Conservation (phyloP, 2,329 filamentous ascomycete species). For the Colletotrichum costaricense region DNA sequence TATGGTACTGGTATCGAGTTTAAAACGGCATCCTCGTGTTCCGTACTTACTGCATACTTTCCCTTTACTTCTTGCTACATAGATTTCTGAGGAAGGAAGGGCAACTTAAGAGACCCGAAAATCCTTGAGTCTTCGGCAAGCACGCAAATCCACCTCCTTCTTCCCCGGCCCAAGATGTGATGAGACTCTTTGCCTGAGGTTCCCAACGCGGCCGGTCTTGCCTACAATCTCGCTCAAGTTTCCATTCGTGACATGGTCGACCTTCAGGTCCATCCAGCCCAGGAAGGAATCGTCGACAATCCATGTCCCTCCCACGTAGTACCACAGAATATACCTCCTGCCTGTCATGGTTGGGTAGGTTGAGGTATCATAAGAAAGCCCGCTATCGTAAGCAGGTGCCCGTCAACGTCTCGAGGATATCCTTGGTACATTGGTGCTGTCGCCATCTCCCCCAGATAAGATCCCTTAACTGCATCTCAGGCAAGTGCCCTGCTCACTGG, state of each 20-base stretch:
- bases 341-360: background rate
- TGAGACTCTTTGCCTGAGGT: slow-evolving; percentile 1
- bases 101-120: background rate
- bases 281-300: background rate
- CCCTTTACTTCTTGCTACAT: background rate
- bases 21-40: background rate
- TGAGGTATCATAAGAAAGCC: background rate
- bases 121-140: background rate
- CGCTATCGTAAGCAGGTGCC: background rate
- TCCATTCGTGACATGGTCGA: slow-evolving; percentile 4
- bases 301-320: background rate
- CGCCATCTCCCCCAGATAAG: background rate
- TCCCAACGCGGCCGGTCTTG: background rate
- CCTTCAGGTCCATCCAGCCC: background rate
- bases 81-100: background rate
- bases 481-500: background rate
- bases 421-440: background rate
- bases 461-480: background rate
- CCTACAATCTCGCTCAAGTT: slow-evolving; percentile 4
- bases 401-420: background rate
- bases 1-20: background rate
- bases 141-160: background rate
- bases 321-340: background rate
- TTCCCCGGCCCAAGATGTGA: background rate
- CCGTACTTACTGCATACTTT: background rate